A percentile compares a stretch with the other conserved stretches of the same genome.
Conservation (phyloP, 2,329 filamentous ascomycete genomes). For the Arthroderma uncinatum region DNA sequence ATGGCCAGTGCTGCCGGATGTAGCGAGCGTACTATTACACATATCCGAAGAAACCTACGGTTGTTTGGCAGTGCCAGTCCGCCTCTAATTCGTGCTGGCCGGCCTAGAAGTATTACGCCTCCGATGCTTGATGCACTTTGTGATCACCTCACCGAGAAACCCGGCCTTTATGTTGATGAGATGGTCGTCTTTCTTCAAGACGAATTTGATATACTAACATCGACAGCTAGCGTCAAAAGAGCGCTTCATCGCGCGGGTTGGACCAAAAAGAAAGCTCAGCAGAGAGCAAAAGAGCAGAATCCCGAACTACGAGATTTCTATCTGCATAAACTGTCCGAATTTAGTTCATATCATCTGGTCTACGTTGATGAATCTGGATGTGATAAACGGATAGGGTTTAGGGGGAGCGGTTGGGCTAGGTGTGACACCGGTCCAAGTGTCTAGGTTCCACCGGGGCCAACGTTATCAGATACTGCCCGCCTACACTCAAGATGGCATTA, state of each 20-base stretch:
- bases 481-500: constrained; percentile 24
- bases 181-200: too few species aligned
- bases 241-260: constrained; percentile 18
- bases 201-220: too few species aligned
- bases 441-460: constrained; percentile 17
- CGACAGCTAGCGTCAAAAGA: too few species aligned
- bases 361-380: constrained; percentile 31
- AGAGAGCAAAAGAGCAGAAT: constrained; percentile 26
- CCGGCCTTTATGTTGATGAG: too few species aligned
- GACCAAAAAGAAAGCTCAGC: constrained; percentile 23
- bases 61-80: constrained; percentile 14
- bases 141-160: too few species aligned
- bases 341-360: constrained; percentile 26
- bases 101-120: constrained; percentile 18
- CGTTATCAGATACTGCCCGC: constrained; percentile 24
- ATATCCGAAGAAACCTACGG: constrained; percentile 12
- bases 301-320: constrained; percentile 27
- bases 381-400: constrained; percentile 26
- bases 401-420: constrained; percentile 28
- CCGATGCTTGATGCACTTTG: constrained; percentile 19
- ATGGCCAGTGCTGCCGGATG: constrained; percentile 16
- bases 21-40: constrained; percentile 14
- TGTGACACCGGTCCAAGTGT: constrained; percentile 18
- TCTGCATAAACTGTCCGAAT: constrained; percentile 24
- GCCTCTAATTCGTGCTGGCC: constrained; percentile 17